Evolutionary conservation across 306 rosid genomes (phyloP), one percentile per base, ranked within the genome.

Genomic region (Quercus gilva): DNA sequence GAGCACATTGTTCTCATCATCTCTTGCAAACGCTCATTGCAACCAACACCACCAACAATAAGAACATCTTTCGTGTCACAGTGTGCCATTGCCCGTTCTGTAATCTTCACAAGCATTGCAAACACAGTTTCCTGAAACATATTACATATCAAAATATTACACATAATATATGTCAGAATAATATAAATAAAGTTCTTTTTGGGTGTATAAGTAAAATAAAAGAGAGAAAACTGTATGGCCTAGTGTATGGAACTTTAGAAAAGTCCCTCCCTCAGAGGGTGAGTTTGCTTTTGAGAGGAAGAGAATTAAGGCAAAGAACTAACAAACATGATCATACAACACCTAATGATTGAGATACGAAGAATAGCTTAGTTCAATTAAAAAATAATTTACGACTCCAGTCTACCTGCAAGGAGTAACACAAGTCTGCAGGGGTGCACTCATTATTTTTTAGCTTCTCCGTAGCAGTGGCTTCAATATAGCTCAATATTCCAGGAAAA

Each of bases 91-190:
- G 97, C 98, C 18, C 97, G 87, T 74, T 94, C 97, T 2, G 98
- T 94, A 43, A 94, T 92, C 93, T 94, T 97, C 81, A 92, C 98
- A 73, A 94, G 93, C 98, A 94, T 94, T 55, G 98, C 97, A 78
- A 86, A 94, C 76, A 92, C 11, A 1, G 92, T 92, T 85, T 92
- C 98, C 97, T 92, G 84, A 73, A 84, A 74, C 51, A 77, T 71
- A 17, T 45, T 45, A 37, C 45, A 37, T 37, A 37, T 17, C 6
- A 73, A 29, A 59, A 23, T 11, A 10, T 20, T 20, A 23, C 20
- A 31, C 49, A 25, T 1, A 15, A 65, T 1, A 4, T 12, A 15
- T 20, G 20, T 2, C 4, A 25, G 69, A 63, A 28, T 13, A 64
- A 53, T 33, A 35, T 53, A 33, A 33, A 9, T 35, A 56, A 17